Evolutionary conservation across 2,329 filamentous ascomycete species (phyloP).

Genomic region (Thielaviopsis populi): DNA sequence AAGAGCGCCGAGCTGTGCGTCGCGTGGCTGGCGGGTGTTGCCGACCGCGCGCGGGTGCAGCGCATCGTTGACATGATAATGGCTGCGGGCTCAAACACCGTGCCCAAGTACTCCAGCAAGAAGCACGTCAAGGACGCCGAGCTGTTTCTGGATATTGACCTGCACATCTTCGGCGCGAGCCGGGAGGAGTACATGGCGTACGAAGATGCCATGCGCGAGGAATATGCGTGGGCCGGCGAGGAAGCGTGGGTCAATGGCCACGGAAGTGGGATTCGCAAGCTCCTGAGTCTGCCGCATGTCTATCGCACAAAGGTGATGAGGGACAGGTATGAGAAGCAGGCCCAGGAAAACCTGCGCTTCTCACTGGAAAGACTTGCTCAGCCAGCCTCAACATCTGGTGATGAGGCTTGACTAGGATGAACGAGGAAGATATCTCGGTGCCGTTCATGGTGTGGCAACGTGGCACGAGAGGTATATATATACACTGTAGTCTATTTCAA

Average conservation of each 20-base stretch:
- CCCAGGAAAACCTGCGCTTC: not conserved
- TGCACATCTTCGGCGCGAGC: constrained; percentile 9
- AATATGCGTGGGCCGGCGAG: constrained; percentile 16
- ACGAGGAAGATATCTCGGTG: not conserved
- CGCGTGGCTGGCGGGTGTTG: not conserved
- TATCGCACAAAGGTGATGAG: constrained; percentile 12
- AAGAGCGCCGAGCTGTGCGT: constrained; percentile 22
- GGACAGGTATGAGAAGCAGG: constrained; percentile 8
- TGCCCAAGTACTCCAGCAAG: constrained; percentile 8
- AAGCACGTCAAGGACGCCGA: constrained; percentile 13
- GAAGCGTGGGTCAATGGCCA: constrained; percentile 7
- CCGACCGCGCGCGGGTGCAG: constrained; percentile 8
- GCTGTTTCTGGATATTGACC: constrained; percentile 17
- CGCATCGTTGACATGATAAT: constrained; percentile 12
- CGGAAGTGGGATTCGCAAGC: not conserved
- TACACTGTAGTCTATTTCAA: not conserved
- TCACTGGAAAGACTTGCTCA: not conserved
- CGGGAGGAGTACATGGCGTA: constrained; percentile 11
- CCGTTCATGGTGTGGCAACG: too few relatives aligned
- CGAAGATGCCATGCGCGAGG: constrained; percentile 13
- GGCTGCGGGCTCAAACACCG: constrained; percentile 6
- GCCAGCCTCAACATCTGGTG: not conserved
- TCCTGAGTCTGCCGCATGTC: constrained; percentile 9
- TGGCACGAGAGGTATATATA: not conserved
- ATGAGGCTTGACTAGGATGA: not conserved